These are phyloP conservation scores for Pulicaria dysenterica DNA, from an alignment of 129 eudicot genomes.

Conservation along the genomic window DNA sequence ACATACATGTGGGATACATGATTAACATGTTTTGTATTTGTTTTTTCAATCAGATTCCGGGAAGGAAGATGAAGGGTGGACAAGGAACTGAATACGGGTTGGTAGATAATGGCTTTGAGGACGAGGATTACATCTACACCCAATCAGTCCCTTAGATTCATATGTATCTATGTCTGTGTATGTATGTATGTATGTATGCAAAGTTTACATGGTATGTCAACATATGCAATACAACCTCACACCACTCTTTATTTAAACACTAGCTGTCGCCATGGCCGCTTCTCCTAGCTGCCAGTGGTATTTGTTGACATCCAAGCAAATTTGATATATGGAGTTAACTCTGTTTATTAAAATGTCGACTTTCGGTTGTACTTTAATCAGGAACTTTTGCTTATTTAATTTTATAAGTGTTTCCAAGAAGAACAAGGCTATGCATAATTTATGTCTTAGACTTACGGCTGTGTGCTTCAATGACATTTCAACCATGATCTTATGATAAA, in stretches of 20 bases:
- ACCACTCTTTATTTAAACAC: too few species aligned
- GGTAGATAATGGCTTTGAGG: conserved; percentile 42
- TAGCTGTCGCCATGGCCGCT: too few species aligned
- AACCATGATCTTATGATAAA: neutral
- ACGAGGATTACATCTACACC: conserved; percentile 63
- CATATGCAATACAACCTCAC: too few species aligned
- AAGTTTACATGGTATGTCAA: too few species aligned
- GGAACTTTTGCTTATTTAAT: neutral
- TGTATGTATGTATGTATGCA: neutral
- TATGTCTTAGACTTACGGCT: neutral
- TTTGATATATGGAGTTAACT: conserved; percentile 2
- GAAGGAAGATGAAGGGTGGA: conserved; percentile 33
- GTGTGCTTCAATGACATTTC: neutral
- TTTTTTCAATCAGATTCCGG: conserved; percentile 20
- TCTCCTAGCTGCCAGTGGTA: too few species aligned
- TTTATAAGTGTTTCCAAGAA: neutral
- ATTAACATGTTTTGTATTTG: conserved; percentile 14
- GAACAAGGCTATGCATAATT: neutral
- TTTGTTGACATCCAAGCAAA: neutral
- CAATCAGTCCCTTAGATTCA: conserved; percentile 54
- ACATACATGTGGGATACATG: neutral
- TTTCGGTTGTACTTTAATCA: neutral
- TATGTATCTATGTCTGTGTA: neutral
- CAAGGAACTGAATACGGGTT: conserved; percentile 22
- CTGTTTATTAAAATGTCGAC: neutral